Conservation (phyloP, 2,329 filamentous ascomycete genomes). For the Pestalotiopsis sp. region DNA sequence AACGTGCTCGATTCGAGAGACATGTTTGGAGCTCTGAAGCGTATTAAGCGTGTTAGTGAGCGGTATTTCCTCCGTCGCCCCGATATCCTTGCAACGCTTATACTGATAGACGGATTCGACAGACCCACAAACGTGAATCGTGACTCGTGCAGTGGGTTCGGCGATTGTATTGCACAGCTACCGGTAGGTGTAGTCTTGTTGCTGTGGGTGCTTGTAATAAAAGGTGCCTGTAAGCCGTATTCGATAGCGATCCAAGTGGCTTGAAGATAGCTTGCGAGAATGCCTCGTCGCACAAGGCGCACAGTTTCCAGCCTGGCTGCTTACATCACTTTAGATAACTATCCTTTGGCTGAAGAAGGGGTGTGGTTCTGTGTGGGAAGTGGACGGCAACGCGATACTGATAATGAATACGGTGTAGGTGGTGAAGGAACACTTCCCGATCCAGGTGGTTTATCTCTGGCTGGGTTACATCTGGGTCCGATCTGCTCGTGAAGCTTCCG, state of each 20-base stretch:
- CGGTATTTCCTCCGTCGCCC: not conserved
- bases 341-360: not conserved
- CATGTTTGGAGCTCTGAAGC: not conserved
- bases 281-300: not conserved
- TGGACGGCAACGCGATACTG: not conserved
- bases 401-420: not conserved
- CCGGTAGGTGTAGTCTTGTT: not conserved
- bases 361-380: not conserved
- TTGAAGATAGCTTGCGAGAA: not conserved
- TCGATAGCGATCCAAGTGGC: not conserved
- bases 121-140: not conserved
- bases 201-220: not conserved
- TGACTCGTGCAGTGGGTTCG: not conserved
- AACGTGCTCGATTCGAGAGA: not conserved
- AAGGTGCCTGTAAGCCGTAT: not conserved
- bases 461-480: not conserved
- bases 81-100: not conserved
- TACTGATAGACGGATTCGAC: not conserved
- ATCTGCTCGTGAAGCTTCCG: conserved; percentile 2
- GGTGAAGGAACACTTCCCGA: too few relatives aligned
- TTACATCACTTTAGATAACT: not conserved
- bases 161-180: not conserved
- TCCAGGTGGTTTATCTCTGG: not conserved
- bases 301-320: not conserved
- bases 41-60: not conserved